Evolutionary conservation across 495 filamentous ascomycete genomes (phyloP).

Genomic region (Tuber brumale): DNA sequence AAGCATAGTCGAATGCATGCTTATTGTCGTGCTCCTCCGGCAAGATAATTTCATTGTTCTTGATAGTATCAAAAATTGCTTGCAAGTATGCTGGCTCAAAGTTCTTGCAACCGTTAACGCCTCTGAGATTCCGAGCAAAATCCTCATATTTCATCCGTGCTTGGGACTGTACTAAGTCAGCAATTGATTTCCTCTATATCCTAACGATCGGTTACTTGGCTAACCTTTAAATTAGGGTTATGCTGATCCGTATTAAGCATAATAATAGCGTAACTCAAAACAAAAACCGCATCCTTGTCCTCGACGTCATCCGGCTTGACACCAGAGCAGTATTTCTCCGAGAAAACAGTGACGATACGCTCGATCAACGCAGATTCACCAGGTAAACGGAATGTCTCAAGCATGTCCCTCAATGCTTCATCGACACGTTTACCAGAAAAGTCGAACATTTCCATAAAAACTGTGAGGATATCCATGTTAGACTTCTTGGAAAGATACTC

Average conservation of each 20-base stretch:
- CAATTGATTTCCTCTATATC: slow-evolving; percentile 7
- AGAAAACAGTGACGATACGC: slow-evolving; percentile 78
- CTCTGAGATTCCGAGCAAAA: slow-evolving; percentile 81
- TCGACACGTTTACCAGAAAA: slow-evolving; percentile 81
- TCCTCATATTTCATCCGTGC: slow-evolving; percentile 74
- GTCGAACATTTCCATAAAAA: slow-evolving; percentile 77
- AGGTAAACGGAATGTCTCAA: slow-evolving; percentile 89
- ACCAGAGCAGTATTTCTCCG: slow-evolving; percentile 75
- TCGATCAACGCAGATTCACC: slow-evolving; percentile 91
- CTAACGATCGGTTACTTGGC: neutral
- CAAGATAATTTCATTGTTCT: slow-evolving; percentile 86
- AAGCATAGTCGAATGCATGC: slow-evolving; percentile 92
- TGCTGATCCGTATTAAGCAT: slow-evolving; percentile 93
- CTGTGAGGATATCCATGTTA: slow-evolving; percentile 71
- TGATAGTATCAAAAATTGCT: slow-evolving; percentile 85
- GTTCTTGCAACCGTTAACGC: slow-evolving; percentile 77
- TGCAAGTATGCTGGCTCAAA: slow-evolving; percentile 82
- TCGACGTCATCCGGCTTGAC: slow-evolving; percentile 66
- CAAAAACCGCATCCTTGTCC: slow-evolving; percentile 80
- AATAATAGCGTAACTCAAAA: slow-evolving; percentile 93
- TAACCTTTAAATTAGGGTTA: slow-evolving; percentile 76
- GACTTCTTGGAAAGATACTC: slow-evolving; percentile 86
- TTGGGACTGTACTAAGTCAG: slow-evolving; percentile 41
- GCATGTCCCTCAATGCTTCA: slow-evolving; percentile 76
- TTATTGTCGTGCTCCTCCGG: slow-evolving; percentile 96